Evolutionary conservation across 805 yeast species (phyloP), one percentile per base, ranked within the genome.

Genomic region (Candida maris): DNA sequence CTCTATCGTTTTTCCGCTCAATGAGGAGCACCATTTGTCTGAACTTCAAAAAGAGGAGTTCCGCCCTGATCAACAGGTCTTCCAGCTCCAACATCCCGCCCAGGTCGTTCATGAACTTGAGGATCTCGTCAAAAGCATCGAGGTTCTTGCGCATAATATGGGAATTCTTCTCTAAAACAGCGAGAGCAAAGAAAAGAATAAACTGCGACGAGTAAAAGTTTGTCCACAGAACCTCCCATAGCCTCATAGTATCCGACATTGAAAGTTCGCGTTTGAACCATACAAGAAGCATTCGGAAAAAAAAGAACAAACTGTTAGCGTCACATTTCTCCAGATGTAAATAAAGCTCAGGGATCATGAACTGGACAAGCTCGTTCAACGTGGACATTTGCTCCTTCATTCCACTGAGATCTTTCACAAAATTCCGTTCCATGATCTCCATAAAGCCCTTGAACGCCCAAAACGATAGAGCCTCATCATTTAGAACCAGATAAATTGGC

Each of bases 201-300:
- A 82, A 89, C 58, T 93, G 97, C 5, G 93, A 79, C 0, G 91
- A 75, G 52, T 85, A 79, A 51, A 65, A 82, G 61, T 91, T 91
- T 0, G 97, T 91, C 80, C 93, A 86, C 31, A 93, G 66, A 3
- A 84, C 79, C 54, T 91, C 98, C 97, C 97, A 91, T n/a, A 91
- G 68, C 19, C 74, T 67, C 54, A 84, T 64, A 1, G 86, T 84
- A 37, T 85, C 85, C 32, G 75, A 75, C 74, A 91, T 85, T 19
- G 71, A 73, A 45, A 93, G 81, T 54, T 93, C 98, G 33, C 98
- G 75, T 58, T 93, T 93, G 57, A 75, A 93, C 96, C 96, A 89
- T 3, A 93, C 97, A 26, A 93, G 67, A 12, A 93, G 64, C 97
- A 93, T 91, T 42, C 97, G 69, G 68, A 93, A 93, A 51, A 89